Evolutionary conservation across 2,329 filamentous ascomycete genomes (phyloP), one percentile per base, ranked within the genome.

Genomic region (Xylariales sp.): DNA sequence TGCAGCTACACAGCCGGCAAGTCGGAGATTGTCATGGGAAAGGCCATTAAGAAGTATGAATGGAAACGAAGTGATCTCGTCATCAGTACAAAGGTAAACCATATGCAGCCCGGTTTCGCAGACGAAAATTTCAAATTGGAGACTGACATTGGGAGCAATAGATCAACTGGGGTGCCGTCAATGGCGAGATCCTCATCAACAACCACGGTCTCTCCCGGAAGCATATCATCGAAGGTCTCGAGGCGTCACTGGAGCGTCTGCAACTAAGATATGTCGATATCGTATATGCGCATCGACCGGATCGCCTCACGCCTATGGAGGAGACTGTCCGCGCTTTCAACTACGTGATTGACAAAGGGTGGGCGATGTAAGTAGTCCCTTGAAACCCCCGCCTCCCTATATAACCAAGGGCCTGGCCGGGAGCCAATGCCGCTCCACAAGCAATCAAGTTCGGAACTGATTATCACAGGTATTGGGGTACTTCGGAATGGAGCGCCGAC

Each of bases 241-340:
- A 78, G 38, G 68, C 68, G 21, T 76, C 75, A 7, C 68, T 87
- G 21, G 63, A 77, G 54, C 74, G 78, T 20, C 64, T 82, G 14
- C 63, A 66, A 19, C 66, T 81, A 34, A 66, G 73, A 29, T 82
- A 83, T 53, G 81, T 86, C 28, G 83, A 86, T 54, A 65, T 86
- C 31, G 70, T 86, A 51, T 84, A 82, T 54, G 81, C 82, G 12
- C 82, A 86, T 63, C 74, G 82, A 15, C 78, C 81, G 2, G 83
- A 87, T 56, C 71, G 78, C 7, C 66, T 76, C 34, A 85, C 81
- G 0, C 82, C 82, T 3, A 85, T 86, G 64, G 80, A 84, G 59
- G 82, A 86, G 65, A 79, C 74, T 2, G 81, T 86, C 27, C 76
- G 81, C 40, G 80, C 76, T 40, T 86, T 87, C 67, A 85, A 85